Conservation (phyloP, 75 land plant genomes). For the Larix kaempferi region DNA sequence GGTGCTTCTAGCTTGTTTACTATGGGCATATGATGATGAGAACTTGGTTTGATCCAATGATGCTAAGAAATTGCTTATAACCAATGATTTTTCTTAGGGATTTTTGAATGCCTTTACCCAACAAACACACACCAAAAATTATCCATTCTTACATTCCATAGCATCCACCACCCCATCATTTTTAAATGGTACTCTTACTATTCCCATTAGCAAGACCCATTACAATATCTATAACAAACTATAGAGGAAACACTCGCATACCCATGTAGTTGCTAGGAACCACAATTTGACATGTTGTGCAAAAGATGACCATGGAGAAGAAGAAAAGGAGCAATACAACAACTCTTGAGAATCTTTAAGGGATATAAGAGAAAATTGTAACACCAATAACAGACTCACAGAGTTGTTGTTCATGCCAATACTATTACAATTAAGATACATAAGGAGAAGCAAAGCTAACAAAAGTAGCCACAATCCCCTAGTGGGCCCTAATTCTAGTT, state of each 20-base stretch:
- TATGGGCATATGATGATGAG: too few species aligned
- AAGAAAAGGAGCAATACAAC: neutral
- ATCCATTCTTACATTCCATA: neutral
- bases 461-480: neutral
- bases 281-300: constrained; percentile 12
- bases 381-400: neutral
- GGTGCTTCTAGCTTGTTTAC: too few species aligned
- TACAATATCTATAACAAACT: neutral
- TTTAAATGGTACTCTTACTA: neutral
- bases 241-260: neutral
- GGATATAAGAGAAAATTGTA: constrained; percentile 5
- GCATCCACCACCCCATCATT: neutral
- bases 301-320: constrained; percentile 2
- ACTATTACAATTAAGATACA: neutral
- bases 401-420: neutral
- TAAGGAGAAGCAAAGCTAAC: neutral
- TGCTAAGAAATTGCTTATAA: too few species aligned
- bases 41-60: too few species aligned
- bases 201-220: neutral
- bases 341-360: neutral
- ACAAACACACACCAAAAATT: too few species aligned
- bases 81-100: too few species aligned
- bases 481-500: neutral
- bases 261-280: constrained; percentile 6
- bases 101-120: too few species aligned